phyloP scores from a whole-genome alignment of 176 grass and related monocot genomes.

The Calamus simplicifolius region DNA sequence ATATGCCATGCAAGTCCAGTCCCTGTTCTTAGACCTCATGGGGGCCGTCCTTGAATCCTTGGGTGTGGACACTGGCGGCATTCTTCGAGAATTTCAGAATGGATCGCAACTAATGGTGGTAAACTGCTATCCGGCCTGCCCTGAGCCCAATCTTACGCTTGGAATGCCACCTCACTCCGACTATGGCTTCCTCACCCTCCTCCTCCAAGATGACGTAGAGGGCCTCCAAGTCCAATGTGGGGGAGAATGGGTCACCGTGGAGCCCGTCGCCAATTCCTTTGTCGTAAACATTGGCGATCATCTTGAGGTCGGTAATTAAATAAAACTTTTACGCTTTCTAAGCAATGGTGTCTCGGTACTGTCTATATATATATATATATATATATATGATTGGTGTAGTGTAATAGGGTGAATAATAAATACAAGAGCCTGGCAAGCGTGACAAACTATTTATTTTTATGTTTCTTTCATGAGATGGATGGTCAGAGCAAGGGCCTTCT shows the following conservation, averaged over 20 bases:
- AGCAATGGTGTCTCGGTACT: too few relatives aligned
- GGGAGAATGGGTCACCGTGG: conserved; percentile 56
- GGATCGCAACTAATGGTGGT: conserved; percentile 63
- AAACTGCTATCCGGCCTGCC: conserved; percentile 82
- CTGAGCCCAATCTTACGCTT: conserved; percentile 70
- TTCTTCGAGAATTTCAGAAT: conserved; percentile 38
- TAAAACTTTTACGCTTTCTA: background rate
- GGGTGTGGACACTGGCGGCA: conserved; percentile 5
- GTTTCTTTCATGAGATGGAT: too few relatives aligned
- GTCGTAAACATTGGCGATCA: conserved; percentile 92
- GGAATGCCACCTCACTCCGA: conserved; percentile 96
- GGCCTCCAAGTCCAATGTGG: conserved; percentile 61
- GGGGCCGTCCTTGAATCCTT: conserved; percentile 40
- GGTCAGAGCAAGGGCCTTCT: too few relatives aligned
- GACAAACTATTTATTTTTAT: too few relatives aligned
- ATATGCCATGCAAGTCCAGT: conserved; percentile 38
- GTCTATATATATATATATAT: too few relatives aligned
- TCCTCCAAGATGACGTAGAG: conserved; percentile 64
- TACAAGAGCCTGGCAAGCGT: too few relatives aligned
- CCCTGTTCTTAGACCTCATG: conserved; percentile 60
- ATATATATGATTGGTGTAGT: too few relatives aligned
- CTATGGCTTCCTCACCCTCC: conserved; percentile 76
- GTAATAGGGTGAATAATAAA: too few relatives aligned
- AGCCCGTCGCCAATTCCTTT: conserved; percentile 46
- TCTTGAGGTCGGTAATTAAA: conserved; percentile 46